phyloP scores from a whole-genome alignment of 768 basidiomycete species.

The Rhizopogon vinicolor region DNA sequence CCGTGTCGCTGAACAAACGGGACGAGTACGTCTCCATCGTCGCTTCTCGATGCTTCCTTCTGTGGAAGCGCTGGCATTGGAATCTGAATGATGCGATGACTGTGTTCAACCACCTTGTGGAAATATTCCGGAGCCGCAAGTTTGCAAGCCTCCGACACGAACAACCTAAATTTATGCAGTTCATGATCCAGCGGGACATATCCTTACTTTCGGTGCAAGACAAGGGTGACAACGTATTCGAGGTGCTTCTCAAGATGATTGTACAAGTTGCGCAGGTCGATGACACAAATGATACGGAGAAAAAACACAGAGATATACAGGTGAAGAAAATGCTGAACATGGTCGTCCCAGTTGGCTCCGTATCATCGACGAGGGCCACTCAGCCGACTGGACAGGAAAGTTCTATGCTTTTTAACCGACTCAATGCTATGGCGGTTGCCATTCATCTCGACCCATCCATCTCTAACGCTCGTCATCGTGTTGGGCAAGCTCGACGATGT shows the following conservation, averaged over 20 bases:
- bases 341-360: constrained; percentile 64
- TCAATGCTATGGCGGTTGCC: constrained; percentile 66
- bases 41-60: constrained; percentile 65
- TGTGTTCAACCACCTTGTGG: constrained; percentile 60
- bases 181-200: constrained; percentile 55
- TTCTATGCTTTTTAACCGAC: constrained; percentile 80
- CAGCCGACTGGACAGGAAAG: constrained; percentile 52
- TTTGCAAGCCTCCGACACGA: constrained; percentile 68
- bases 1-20: constrained; percentile 41
- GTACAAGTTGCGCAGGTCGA: constrained; percentile 50
- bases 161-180: constrained; percentile 63
- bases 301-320: constrained; percentile 35
- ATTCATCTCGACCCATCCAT: constrained; percentile 60
- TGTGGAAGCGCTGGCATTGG: constrained; percentile 82
- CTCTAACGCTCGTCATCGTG: constrained; percentile 42
- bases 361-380: constrained; percentile 53
- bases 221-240: constrained; percentile 64
- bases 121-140: constrained; percentile 73
- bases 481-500: constrained; percentile 65
- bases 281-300: constrained; percentile 20
- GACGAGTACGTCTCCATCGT: constrained; percentile 71
- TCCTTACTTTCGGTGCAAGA: constrained; percentile 46
- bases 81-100: constrained; percentile 46
- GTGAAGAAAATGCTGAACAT: constrained; percentile 69
- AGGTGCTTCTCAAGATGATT: constrained; percentile 78